These are phyloP conservation scores for Aquanectria penicillioides DNA, from an alignment of 2,329 filamentous ascomycete species.

Conservation along the genomic window DNA sequence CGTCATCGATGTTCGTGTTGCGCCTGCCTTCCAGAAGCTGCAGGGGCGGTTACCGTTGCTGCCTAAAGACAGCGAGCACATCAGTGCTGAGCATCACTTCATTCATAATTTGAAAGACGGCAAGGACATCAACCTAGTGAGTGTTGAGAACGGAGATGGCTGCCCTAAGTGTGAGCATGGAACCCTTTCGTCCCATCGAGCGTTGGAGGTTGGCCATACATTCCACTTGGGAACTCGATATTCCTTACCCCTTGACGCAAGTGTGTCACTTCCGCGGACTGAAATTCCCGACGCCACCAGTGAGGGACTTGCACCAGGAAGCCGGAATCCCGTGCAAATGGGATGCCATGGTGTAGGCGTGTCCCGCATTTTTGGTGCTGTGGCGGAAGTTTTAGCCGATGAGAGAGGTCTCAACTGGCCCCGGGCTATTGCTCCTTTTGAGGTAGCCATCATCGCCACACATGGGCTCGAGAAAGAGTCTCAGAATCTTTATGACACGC, in stretches of 20 bases:
- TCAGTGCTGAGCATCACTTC: slow-evolving; percentile 31
- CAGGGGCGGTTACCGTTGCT: slow-evolving; percentile 39
- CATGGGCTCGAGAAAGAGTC: slow-evolving; percentile 59
- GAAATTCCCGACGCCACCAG: slow-evolving; percentile 21
- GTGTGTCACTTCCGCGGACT: slow-evolving; percentile 56
- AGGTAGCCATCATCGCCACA: slow-evolving; percentile 72
- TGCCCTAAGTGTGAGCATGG: slow-evolving; percentile 78
- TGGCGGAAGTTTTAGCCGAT: slow-evolving; percentile 81
- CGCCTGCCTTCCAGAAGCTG: slow-evolving; percentile 36
- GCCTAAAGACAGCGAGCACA: slow-evolving; percentile 24
- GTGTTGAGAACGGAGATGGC: slow-evolving; percentile 71
- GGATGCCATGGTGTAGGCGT: slow-evolving; percentile 96
- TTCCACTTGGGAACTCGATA: slow-evolving; percentile 95
- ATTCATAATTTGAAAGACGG: slow-evolving; percentile 49
- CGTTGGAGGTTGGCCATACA: slow-evolving; percentile 93
- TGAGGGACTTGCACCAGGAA: slow-evolving; percentile 33
- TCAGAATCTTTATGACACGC: slow-evolving; percentile 69
- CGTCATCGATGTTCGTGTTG: slow-evolving; percentile 47
- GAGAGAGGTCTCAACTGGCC: slow-evolving; percentile 87
- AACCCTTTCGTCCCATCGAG: slow-evolving; percentile 71
- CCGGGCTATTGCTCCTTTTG: slow-evolving; percentile 83
- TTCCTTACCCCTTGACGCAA: slow-evolving; percentile 76
- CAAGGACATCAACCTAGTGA: slow-evolving; percentile 67
- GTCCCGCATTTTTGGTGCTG: slow-evolving; percentile 87
- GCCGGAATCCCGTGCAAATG: slow-evolving; percentile 78